Conservation (phyloP, 305 asterid genomes). For the Plantago coronopus region DNA sequence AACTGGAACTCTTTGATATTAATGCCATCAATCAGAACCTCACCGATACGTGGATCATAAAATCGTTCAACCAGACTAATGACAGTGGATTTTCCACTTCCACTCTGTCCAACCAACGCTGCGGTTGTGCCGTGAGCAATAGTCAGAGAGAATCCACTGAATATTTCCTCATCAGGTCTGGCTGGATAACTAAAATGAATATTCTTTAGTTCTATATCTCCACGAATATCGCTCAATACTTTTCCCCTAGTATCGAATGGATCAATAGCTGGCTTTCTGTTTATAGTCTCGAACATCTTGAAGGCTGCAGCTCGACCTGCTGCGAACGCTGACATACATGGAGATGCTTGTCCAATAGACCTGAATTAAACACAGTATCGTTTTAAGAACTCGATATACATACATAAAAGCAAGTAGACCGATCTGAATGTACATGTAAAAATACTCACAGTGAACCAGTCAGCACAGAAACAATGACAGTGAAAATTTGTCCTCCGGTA, state of each 20-base stretch:
- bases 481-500: slow-evolving; percentile 62
- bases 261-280: slow-evolving; percentile 68
- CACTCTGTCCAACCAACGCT: slow-evolving; percentile 94
- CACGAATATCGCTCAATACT: slow-evolving; percentile 53
- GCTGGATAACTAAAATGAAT: slow-evolving; percentile 73
- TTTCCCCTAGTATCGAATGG: slow-evolving; percentile 59
- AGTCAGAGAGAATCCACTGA: slow-evolving; percentile 55
- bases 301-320: slow-evolving; percentile 77
- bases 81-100: slow-evolving; percentile 90
- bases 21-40: slow-evolving; percentile 63
- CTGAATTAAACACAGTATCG: slow-evolving; percentile 18
- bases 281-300: slow-evolving; percentile 80
- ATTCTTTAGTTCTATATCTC: slow-evolving; percentile 65
- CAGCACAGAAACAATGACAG: slow-evolving; percentile 65
- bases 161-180: slow-evolving; percentile 64
- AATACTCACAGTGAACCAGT: slow-evolving; percentile 71
- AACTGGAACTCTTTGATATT: slow-evolving; percentile 69
- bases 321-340: slow-evolving; percentile 75
- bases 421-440: not conserved
- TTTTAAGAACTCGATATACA: not conserved
- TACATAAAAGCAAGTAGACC: not conserved
- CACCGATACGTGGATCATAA: slow-evolving; percentile 73
- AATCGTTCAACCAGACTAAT: slow-evolving; percentile 78
- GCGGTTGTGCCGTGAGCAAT: slow-evolving; percentile 70
- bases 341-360: slow-evolving; percentile 72